Conservation (phyloP, 2,329 filamentous ascomycete species). For the Myriosclerotinia scirpicola region DNA sequence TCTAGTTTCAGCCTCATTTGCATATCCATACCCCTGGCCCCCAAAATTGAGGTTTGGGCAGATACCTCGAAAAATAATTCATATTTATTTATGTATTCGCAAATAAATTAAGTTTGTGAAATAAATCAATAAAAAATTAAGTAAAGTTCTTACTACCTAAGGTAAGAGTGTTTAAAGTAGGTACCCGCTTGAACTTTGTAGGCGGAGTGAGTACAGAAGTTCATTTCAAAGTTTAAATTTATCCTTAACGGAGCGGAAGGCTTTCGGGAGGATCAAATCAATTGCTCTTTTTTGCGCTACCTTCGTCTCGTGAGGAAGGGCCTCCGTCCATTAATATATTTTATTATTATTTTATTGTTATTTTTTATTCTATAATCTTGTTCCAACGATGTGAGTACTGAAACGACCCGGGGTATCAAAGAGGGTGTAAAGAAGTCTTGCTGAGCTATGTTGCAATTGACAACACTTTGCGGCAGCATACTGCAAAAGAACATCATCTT, state of each 20-base stretch:
- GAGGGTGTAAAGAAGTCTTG: not conserved
- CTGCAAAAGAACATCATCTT: not conserved
- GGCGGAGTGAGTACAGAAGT: not conserved
- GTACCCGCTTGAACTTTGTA: not conserved
- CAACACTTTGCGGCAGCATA: not conserved
- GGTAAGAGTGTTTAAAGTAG: not conserved
- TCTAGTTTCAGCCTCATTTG: slow-evolving; percentile 3
- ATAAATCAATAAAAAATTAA: not conserved
- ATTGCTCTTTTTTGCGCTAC: not conserved
- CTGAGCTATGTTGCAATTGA: not conserved
- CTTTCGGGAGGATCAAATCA: not conserved
- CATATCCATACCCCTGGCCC: slow-evolving; percentile 7
- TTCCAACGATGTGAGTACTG: not conserved
- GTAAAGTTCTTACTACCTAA: not conserved
- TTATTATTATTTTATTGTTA: not conserved
- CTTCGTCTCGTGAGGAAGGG: not conserved
- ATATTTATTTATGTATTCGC: not conserved
- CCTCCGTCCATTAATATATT: not conserved
- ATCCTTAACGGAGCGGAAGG: not conserved
- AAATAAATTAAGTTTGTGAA: not conserved
- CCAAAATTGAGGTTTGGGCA: not conserved
- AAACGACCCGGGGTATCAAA: not conserved
- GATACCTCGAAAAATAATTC: not conserved
- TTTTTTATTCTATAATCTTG: not conserved
- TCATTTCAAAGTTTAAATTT: slow-evolving; percentile 1